phyloP scores from a whole-genome alignment of 2,329 filamentous ascomycete species.

The Xylariales sp. region DNA sequence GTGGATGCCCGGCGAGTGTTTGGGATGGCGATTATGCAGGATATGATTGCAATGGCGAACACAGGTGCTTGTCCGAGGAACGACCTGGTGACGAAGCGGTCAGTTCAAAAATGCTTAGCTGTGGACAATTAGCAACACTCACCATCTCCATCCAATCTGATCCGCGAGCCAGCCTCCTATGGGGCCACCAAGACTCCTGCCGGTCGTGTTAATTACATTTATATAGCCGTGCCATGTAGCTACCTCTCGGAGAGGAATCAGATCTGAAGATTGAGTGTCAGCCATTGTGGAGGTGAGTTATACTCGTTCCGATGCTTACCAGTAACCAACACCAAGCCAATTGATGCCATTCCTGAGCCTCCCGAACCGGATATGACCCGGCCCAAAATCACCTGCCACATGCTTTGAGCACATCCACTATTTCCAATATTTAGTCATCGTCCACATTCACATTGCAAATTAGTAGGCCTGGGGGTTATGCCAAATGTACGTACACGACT shows the following conservation, averaged over 20 bases:
- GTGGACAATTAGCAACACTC: conserved; percentile 10
- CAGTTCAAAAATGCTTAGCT: conserved; percentile 6
- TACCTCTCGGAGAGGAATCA: conserved; percentile 47
- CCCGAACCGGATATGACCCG: conserved; percentile 6
- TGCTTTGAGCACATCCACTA: neutral
- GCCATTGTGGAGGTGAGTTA: neutral
- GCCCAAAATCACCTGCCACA: conserved; percentile 6
- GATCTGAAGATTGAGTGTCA: conserved; percentile 25
- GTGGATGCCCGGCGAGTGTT: conserved; percentile 5
- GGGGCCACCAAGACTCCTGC: conserved; percentile 47
- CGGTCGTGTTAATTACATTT: conserved; percentile 47
- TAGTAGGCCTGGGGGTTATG: neutral
- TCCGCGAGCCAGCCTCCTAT: conserved; percentile 59
- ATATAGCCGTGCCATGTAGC: conserved; percentile 50
- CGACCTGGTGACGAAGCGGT: conserved; percentile 30
- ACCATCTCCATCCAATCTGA: conserved; percentile 63
- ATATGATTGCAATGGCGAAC: conserved; percentile 42
- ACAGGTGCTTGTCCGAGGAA: conserved; percentile 55
- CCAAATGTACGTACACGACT: conserved; percentile 4
- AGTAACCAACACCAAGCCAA: neutral
- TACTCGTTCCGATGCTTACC: neutral
- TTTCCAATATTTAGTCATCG: neutral
- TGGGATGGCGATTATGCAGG: conserved; percentile 31
- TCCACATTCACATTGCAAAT: neutral
- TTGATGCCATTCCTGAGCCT: conserved; percentile 3